phyloP scores from a whole-genome alignment of 1,284 basidiomycete species.

The Amylostereum chailletii region DNA sequence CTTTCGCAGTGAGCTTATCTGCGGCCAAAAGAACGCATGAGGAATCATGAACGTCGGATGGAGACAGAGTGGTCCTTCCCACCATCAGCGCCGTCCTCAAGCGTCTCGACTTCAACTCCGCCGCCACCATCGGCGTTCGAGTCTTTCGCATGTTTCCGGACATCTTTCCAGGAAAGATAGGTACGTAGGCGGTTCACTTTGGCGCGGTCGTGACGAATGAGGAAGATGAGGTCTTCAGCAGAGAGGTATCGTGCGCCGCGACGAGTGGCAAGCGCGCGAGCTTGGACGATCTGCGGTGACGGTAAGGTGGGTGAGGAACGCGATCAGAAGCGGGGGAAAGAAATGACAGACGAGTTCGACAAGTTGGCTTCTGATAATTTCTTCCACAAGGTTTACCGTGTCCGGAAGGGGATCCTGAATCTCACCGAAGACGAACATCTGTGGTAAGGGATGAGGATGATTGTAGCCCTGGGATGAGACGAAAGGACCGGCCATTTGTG shows the following conservation, averaged over 20 bases:
- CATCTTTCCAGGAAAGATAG: constrained; percentile 98
- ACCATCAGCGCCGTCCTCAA: constrained; percentile 74
- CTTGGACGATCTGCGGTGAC: constrained; percentile 73
- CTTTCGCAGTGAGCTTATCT: constrained; percentile 80
- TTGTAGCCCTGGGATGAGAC: not conserved
- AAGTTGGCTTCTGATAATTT: constrained; percentile 90
- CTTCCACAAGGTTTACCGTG: constrained; percentile 89
- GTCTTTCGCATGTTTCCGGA: constrained; percentile 92
- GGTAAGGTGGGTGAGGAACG: not conserved
- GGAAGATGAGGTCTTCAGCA: constrained; percentile 93
- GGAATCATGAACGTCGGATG: not conserved
- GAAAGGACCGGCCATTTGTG: constrained; percentile 55
- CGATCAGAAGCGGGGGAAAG: not conserved
- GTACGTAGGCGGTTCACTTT: constrained; percentile 92
- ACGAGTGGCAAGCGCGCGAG: constrained; percentile 74
- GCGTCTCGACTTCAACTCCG: constrained; percentile 70
- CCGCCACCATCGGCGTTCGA: constrained; percentile 70
- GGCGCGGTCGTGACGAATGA: constrained; percentile 90
- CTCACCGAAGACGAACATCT: constrained; percentile 98
- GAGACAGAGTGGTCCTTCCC: constrained; percentile 10
- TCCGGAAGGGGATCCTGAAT: constrained; percentile 85
- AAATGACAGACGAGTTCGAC: constrained; percentile 75
- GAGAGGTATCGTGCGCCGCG: constrained; percentile 81
- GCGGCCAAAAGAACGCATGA: not conserved
- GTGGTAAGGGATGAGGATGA: not conserved